A percentile compares a stretch with the other conserved stretches of the same genome.
Conservation (phyloP, 202 grass and related monocot species). For the Saccharum hybrid region DNA sequence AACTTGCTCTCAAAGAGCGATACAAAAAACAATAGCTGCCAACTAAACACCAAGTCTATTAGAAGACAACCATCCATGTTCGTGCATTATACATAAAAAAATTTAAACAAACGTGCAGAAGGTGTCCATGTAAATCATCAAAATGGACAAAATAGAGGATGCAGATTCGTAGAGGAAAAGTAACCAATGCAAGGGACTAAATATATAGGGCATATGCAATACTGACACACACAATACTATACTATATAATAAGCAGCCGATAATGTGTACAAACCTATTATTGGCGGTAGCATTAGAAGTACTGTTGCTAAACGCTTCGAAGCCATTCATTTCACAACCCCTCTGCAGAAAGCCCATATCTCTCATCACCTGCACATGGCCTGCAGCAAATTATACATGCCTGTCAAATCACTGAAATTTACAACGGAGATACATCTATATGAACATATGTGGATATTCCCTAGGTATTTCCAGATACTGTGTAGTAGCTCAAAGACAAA, state of each 20-base stretch:
- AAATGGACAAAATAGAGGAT: neutral
- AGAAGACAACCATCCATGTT: neutral
- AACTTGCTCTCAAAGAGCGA: neutral
- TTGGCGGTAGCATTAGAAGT: constrained; percentile 27
- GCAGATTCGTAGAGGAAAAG: neutral
- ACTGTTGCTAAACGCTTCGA: constrained; percentile 34
- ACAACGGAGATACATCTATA: neutral
- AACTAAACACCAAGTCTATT: too few relatives aligned
- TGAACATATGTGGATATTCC: neutral
- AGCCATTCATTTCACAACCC: constrained; percentile 40
- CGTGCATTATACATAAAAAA: neutral
- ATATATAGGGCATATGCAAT: constrained; percentile 9
- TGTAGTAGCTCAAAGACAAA: neutral
- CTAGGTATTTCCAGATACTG: neutral
- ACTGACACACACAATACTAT: neutral
- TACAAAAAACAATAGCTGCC: too few relatives aligned
- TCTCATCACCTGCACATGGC: constrained; percentile 54
- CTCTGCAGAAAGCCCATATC: constrained; percentile 57
- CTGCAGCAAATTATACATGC: constrained; percentile 47
- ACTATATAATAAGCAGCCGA: neutral
- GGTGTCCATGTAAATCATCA: neutral
- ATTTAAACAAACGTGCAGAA: neutral
- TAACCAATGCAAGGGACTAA: neutral
- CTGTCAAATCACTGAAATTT: constrained; percentile 26
- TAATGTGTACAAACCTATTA: constrained; percentile 48